phyloP scores from a whole-genome alignment of 148 eudicot species.

The Tetragonia tetragonoides region DNA sequence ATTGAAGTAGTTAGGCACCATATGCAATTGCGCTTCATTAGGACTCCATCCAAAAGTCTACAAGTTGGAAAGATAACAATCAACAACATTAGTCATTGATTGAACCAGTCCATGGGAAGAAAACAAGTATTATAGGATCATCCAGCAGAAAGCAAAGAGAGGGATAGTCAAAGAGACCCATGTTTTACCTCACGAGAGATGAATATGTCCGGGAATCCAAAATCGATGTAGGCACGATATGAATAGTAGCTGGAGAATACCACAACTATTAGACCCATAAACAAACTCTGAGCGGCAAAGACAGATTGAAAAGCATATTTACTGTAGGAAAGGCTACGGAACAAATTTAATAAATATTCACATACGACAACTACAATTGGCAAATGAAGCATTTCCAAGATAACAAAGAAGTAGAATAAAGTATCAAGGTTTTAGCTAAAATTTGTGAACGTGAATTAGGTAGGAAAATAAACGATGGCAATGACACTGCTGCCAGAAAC shows the following conservation, averaged over 20 bases:
- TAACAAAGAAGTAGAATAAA: neutral
- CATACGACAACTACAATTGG: neutral
- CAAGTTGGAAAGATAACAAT: conserved; percentile 5
- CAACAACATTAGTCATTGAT: neutral
- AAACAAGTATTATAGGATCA: neutral
- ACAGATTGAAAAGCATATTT: neutral
- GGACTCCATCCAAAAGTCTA: conserved; percentile 92
- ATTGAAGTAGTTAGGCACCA: conserved; percentile 81
- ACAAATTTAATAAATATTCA: neutral
- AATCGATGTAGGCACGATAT: conserved; percentile 77
- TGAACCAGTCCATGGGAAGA: neutral
- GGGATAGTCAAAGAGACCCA: conserved; percentile 3
- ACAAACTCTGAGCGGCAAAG: neutral
- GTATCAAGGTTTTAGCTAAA: neutral
- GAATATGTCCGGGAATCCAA: conserved; percentile 95
- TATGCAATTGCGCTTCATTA: conserved; percentile 82
- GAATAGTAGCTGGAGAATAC: conserved; percentile 82
- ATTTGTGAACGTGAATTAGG: neutral
- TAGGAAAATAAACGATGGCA: neutral
- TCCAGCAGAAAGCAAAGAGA: neutral
- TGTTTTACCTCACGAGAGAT: conserved; percentile 90
- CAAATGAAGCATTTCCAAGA: neutral
- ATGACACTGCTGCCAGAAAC: neutral
- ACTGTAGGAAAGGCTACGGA: neutral
- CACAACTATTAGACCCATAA: conserved; percentile 10